Percentiles rank a stretch among this genome's conserved stretches.
These are phyloP conservation scores for Penicillium argentinense DNA, from an alignment of 495 filamentous ascomycete genomes.

Conservation along the genomic window DNA sequence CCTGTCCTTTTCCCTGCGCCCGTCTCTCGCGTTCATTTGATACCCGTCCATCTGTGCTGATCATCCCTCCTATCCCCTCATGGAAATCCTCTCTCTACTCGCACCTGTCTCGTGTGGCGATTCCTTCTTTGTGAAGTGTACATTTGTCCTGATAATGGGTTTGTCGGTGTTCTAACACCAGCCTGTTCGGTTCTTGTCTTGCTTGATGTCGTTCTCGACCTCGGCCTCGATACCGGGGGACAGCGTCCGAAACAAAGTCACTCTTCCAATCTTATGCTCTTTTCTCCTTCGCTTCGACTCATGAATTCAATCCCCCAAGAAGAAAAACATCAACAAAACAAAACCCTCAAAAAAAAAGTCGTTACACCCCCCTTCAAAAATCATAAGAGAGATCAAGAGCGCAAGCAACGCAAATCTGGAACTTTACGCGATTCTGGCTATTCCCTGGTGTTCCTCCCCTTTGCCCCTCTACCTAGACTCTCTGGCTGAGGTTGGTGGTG, in stretches of 20 bases:
- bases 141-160: conserved; percentile 7
- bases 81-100: not conserved
- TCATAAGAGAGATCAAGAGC: conserved; percentile 36
- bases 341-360: conserved; percentile 22
- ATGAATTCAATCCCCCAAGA: not conserved
- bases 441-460: conserved; percentile 32
- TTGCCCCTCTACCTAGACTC: conserved; percentile 40
- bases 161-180: no score
- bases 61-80: conserved; percentile 15
- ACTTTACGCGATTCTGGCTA: conserved; percentile 31
- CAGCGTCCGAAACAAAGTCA: not conserved
- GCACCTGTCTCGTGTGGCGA: not conserved
- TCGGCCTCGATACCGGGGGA: not conserved
- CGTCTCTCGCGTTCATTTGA: conserved; percentile 42
- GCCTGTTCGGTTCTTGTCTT: conserved; percentile 11
- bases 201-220: conserved; percentile 5
- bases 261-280: not conserved
- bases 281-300: not conserved
- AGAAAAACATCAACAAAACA: conserved; percentile 15
- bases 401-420: conserved; percentile 35
- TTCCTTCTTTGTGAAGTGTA: conserved; percentile 23
- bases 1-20: conserved; percentile 24
- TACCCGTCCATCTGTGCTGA: conserved; percentile 42
- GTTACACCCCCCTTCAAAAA: conserved; percentile 13
- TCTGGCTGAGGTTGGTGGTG: conserved; percentile 46